Conservation (phyloP, 2,329 filamentous ascomycete genomes). For the Fusarium buxicola region DNA sequence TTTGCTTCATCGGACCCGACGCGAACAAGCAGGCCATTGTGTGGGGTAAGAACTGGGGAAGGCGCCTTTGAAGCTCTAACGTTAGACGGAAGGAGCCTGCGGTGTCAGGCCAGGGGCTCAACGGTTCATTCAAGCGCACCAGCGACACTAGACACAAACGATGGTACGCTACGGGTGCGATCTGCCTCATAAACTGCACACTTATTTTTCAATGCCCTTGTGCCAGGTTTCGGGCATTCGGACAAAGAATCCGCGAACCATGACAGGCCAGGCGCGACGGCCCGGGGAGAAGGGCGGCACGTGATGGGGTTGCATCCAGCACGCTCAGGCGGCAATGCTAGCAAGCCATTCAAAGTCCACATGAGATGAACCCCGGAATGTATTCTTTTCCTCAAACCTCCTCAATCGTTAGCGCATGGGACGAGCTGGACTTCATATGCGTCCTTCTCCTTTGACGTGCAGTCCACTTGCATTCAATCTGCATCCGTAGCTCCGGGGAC, state of each 20-base stretch:
- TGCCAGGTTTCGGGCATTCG: conserved; percentile 1
- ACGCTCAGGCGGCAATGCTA: not conserved
- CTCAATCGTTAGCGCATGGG: conserved; percentile 1
- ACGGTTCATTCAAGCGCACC: not conserved
- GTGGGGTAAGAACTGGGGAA: conserved; percentile 44
- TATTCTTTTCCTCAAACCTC: not conserved
- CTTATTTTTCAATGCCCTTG: not conserved
- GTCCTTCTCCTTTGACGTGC: not conserved
- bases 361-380: not conserved
- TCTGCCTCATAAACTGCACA: not conserved
- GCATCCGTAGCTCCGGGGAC: conserved; percentile 4
- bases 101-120: conserved; percentile 19
- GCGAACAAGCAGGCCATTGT: conserved; percentile 31
- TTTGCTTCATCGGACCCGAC: conserved; percentile 22
- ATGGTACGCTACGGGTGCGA: not conserved
- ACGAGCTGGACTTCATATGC: conserved; percentile 1
- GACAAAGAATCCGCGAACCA: not conserved
- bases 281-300: conserved; percentile 8
- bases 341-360: too few relatives aligned
- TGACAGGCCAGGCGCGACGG: not conserved
- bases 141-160: not conserved
- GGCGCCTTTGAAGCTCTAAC: conserved; percentile 16
- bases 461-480: conserved; percentile 3
- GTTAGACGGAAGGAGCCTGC: conserved; percentile 5
- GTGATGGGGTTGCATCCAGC: conserved; percentile 8